phyloP scores from a whole-genome alignment of 2,329 filamentous ascomycete genomes.

The Phyllosticta ampelicida region DNA sequence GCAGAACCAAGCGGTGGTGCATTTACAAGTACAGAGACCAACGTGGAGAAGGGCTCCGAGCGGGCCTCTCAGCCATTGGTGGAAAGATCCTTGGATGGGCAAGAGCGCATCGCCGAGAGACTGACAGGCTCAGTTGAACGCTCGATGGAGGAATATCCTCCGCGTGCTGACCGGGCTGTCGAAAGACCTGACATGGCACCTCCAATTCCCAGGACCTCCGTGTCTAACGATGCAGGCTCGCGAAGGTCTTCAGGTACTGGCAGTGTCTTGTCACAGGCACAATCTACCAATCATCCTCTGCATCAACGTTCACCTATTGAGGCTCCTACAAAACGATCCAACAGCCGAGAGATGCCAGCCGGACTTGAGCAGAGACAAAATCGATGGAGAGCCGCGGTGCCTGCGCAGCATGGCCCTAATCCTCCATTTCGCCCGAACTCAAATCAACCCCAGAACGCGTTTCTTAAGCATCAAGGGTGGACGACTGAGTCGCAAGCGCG shows the following conservation, averaged over 20 bases:
- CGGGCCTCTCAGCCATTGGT: not conserved
- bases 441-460: slow-evolving; percentile 7
- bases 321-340: slow-evolving; percentile 4
- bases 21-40: not conserved
- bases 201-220: slow-evolving; percentile 5
- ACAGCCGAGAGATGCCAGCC: slow-evolving; percentile 2
- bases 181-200: slow-evolving; percentile 9
- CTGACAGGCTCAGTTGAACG: not conserved
- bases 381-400: slow-evolving; percentile 8
- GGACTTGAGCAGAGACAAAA: slow-evolving; percentile 10
- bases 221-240: slow-evolving; percentile 5
- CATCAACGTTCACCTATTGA: slow-evolving; percentile 1
- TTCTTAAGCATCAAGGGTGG: slow-evolving; percentile 8
- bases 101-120: not conserved
- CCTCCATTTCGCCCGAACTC: slow-evolving; percentile 8
- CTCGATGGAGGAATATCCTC: not conserved
- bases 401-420: slow-evolving; percentile 7
- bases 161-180: not conserved
- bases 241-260: slow-evolving; percentile 7
- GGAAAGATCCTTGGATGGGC: not conserved
- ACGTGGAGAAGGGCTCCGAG: not conserved
- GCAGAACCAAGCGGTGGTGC: not conserved
- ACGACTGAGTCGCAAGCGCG: slow-evolving; percentile 7
- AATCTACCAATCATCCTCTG: not conserved
- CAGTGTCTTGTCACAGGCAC: slow-evolving; percentile 5